phyloP scores from a whole-genome alignment of 140 eudicot genomes.

The Ambrosia hybrid region DNA sequence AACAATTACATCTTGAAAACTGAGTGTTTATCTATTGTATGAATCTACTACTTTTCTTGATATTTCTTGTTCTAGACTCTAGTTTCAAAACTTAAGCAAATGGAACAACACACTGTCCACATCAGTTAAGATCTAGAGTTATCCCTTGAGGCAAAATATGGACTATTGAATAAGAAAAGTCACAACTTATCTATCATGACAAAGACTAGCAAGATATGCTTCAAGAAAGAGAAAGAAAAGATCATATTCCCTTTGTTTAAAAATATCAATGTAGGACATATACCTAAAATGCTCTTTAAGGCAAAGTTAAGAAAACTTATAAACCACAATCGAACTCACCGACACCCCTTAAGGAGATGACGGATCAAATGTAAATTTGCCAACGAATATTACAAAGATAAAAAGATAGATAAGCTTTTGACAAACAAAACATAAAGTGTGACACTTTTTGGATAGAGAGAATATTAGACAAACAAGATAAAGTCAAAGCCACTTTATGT shows the following conservation, averaged over 20 bases:
- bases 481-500: conserved; percentile 21
- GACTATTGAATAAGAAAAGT: conserved; percentile 16
- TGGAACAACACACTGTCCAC: conserved; percentile 25
- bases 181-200: conserved; percentile 24
- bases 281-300: neutral
- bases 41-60: conserved; percentile 14
- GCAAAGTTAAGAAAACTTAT: neutral
- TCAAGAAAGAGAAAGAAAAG: neutral
- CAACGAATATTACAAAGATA: neutral
- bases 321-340: neutral
- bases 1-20: conserved; percentile 8
- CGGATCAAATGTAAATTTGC: neutral
- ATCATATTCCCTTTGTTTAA: too few relatives aligned
- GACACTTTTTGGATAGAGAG: conserved; percentile 4
- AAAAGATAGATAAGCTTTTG: neutral
- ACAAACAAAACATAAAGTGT: conserved; percentile 9
- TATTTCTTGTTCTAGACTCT: neutral
- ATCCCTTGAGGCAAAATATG: conserved; percentile 16
- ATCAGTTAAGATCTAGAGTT: conserved; percentile 14
- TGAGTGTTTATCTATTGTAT: conserved; percentile 11
- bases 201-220: conserved; percentile 12
- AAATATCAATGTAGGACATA: too few relatives aligned
- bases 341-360: neutral
- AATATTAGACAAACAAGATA: conserved; percentile 24
- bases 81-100: conserved; percentile 9